Percentiles rank a stretch among this genome's conserved stretches.
Conservation (phyloP, 106 monocot species). For the Acorus gramineus region DNA sequence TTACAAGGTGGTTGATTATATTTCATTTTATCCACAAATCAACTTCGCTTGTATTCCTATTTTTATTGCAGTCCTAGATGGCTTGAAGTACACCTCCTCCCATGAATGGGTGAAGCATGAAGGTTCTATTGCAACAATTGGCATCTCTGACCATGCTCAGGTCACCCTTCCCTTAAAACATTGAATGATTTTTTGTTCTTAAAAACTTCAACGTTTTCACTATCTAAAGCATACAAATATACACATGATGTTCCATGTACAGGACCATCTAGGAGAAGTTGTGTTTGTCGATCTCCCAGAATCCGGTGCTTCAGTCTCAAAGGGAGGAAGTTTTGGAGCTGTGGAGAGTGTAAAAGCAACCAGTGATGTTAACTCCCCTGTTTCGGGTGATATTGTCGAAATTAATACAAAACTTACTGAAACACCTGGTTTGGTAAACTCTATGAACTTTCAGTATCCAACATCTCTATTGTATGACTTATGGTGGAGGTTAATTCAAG, state of each 20-base stretch:
- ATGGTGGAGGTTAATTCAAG: slow-evolving; percentile 46
- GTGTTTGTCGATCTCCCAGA: slow-evolving; percentile 70
- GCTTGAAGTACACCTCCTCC: slow-evolving; percentile 60
- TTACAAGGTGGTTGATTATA: background rate
- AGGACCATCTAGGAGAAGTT: slow-evolving; percentile 68
- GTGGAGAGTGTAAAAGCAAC: slow-evolving; percentile 77
- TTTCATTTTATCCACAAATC: background rate
- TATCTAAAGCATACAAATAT: no score
- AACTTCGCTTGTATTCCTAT: no score
- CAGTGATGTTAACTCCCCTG: slow-evolving; percentile 46
- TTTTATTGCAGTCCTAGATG: slow-evolving; percentile 59
- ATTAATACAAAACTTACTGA: slow-evolving; percentile 50
- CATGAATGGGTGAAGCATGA: slow-evolving; percentile 98
- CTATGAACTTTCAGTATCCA: background rate
- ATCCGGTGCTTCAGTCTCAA: slow-evolving; percentile 17
- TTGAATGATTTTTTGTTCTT: no score
- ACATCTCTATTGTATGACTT: no score
- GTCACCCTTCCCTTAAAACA: slow-evolving; percentile 12
- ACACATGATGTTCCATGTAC: background rate
- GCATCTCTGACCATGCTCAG: slow-evolving; percentile 98
- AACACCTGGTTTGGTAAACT: slow-evolving; percentile 55
- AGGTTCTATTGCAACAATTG: slow-evolving; percentile 74
- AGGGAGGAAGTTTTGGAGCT: slow-evolving; percentile 38
- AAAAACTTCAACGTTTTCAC: no score
- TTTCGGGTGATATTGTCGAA: slow-evolving; percentile 57